Evolutionary conservation across 2,329 filamentous ascomycete genomes (phyloP), one percentile per base, ranked within the genome.

Genomic region (Apiospora koreana): DNA sequence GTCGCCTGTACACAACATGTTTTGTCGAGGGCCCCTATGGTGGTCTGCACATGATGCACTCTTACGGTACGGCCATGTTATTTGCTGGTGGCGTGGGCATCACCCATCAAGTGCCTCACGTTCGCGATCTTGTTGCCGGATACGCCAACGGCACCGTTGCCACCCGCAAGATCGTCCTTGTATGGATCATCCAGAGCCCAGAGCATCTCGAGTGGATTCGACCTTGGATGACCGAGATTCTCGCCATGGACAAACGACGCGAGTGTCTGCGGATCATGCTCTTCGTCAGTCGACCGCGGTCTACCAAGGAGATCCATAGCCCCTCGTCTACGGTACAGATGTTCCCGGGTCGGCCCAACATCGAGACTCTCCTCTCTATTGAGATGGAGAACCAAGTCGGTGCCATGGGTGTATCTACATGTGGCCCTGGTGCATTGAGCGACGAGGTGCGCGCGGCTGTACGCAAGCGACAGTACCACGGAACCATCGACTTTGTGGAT

Each of bases 121-220:
- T 95, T 48, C 89, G 91, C 70, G 89, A 94, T 73, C 87, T 95
- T 0, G 88, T 95, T 38, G 83, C 86, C 7, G 92, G 92, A 48
- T 93, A 88, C 79, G 86, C 87, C 71, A 89, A 91, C 72, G 90
- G 90, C 70, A 93, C 90, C 0, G 90, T 92, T 7, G 91, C 92
- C 0, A 89, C 91, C 1, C 89, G 91, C 72, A 92, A 91, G 78
- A 86, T 95, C 67, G 84, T 94, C 6, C 86, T 95, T 31, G 89
- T 94, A 50, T 95, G 93, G 93, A 91, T 91, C 66, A 92, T 95
- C 70, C 93, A 93, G 76, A 92, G 88, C 76, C 91, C 91, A 75
- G 93, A 94, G 82, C 92, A 94, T 79, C 86, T 95, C 41, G 92
- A 95, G 80, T 95, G 92, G 92, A 94, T 94, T 77, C 87, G 92